Evolutionary conservation across 202 grass and related monocot species (phyloP).

Genomic region (Digitaria exilis): DNA sequence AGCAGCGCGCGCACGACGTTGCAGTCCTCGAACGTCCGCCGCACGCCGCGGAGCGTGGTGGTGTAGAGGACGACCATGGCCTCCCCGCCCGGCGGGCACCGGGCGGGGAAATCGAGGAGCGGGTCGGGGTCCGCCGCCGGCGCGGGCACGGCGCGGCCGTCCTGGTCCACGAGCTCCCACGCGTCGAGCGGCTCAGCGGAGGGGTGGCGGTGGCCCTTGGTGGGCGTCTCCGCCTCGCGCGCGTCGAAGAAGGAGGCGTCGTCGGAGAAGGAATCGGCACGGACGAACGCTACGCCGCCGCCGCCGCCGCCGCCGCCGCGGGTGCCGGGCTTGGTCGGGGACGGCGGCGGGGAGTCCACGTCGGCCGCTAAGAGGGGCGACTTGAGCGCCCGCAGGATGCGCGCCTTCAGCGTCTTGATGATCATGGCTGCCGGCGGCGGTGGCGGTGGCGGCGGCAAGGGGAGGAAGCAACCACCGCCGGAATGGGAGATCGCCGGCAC

Average conservation of each 20-base stretch:
- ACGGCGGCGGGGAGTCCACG: constrained; percentile 33
- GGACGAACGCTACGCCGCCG: constrained; percentile 2
- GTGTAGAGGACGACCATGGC: constrained; percentile 65
- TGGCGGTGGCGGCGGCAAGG: not conserved
- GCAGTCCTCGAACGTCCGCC: constrained; percentile 90
- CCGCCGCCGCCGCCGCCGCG: not conserved
- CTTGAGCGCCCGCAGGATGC: constrained; percentile 53
- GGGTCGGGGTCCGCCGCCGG: constrained; percentile 2
- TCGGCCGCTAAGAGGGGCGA: constrained; percentile 18
- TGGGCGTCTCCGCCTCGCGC: constrained; percentile 36
- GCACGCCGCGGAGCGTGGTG: constrained; percentile 80
- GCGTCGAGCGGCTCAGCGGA: constrained; percentile 28
- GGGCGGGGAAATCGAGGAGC: constrained; percentile 46
- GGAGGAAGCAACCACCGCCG: not conserved
- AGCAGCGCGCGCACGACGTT: constrained; percentile 57
- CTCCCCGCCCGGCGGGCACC: constrained; percentile 63
- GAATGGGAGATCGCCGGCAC: not conserved
- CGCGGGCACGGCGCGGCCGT: not conserved
- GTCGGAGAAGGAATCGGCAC: constrained; percentile 43
- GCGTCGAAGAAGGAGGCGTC: constrained; percentile 59
- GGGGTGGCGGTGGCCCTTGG: constrained; percentile 7
- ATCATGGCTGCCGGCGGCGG: constrained; percentile 38
- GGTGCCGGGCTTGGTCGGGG: constrained; percentile 32
- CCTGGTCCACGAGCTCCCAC: constrained; percentile 49
- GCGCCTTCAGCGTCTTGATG: constrained; percentile 55